These are phyloP conservation scores for Mrakia blollopis DNA, from an alignment of 768 basidiomycete species.

Conservation along the genomic window DNA sequence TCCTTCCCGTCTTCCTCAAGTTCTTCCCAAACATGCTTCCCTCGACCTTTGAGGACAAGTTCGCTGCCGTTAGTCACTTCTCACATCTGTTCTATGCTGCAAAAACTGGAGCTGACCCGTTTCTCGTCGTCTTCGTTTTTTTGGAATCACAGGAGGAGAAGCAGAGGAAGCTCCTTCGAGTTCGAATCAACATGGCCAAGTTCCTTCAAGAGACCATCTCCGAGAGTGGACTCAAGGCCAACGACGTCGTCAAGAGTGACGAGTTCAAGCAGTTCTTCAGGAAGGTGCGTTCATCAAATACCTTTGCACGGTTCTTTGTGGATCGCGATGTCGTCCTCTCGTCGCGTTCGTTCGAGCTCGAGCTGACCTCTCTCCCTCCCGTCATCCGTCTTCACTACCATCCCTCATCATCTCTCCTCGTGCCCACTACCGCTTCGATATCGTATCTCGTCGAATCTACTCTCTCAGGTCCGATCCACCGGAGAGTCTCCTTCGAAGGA, in stretches of 20 bases:
- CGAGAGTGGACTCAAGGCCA: slow-evolving; percentile 87
- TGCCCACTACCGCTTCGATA: background rate
- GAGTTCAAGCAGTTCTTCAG: slow-evolving; percentile 99
- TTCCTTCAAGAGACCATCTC: slow-evolving; percentile 96
- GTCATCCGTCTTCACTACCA: background rate
- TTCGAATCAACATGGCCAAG: slow-evolving; percentile 96
- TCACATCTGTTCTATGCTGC: background rate
- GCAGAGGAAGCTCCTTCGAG: slow-evolving; percentile 86
- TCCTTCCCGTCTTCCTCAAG: slow-evolving; percentile 91
- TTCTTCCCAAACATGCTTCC: slow-evolving; percentile 99
- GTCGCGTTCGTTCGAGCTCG: background rate
- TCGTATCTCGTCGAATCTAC: background rate
- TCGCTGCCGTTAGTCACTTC: slow-evolving; percentile 64
- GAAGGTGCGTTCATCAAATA: slow-evolving; percentile 55
- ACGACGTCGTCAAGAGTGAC: slow-evolving; percentile 84
- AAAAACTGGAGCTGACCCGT: background rate
- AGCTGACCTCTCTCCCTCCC: background rate
- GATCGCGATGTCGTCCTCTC: background rate
- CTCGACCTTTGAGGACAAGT: slow-evolving; percentile 96
- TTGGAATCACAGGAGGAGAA: slow-evolving; percentile 75
- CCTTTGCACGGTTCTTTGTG: background rate
- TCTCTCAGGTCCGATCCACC: slow-evolving; percentile 72
- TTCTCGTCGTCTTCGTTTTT: no score
- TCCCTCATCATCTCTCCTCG: no score
- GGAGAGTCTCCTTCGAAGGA: slow-evolving; percentile 84